phyloP scores from a whole-genome alignment of 2,329 filamentous ascomycete species.

The Colletotrichum tropicicola region DNA sequence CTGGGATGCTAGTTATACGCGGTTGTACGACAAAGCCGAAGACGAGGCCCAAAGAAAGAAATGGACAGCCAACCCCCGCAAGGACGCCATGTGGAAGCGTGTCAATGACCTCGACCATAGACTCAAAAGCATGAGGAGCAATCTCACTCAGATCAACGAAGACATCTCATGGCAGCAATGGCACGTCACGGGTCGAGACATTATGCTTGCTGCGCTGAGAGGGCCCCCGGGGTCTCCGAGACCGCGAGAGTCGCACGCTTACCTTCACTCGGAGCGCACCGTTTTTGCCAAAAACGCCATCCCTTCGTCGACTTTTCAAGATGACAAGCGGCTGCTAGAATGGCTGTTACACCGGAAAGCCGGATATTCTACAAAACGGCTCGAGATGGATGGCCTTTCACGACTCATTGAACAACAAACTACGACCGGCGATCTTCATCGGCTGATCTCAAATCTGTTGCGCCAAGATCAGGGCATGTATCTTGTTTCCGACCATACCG shows the following conservation, averaged over 20 bases:
- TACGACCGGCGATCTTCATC: neutral
- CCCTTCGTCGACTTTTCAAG: slow-evolving; percentile 35
- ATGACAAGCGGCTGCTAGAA: slow-evolving; percentile 43
- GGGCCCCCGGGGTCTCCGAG: neutral
- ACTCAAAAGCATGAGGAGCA: slow-evolving; percentile 23
- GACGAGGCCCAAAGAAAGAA: slow-evolving; percentile 40
- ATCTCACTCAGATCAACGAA: slow-evolving; percentile 20
- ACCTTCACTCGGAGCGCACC: neutral
- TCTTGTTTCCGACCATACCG: neutral
- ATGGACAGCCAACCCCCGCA: slow-evolving; percentile 39
- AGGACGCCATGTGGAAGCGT: slow-evolving; percentile 35
- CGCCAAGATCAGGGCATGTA: neutral
- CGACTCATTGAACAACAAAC: neutral
- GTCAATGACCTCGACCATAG: slow-evolving; percentile 41
- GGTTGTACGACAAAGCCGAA: slow-evolving; percentile 46
- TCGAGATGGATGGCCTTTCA: neutral
- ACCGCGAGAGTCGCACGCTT: neutral
- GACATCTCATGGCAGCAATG: slow-evolving; percentile 36
- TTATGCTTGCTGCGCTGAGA: slow-evolving; percentile 50
- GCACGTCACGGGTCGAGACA: slow-evolving; percentile 52
- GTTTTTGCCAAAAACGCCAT: slow-evolving; percentile 40
- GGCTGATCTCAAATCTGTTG: neutral
- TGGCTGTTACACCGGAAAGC: slow-evolving; percentile 46
- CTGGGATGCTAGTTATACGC: slow-evolving; percentile 52
- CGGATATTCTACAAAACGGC: neutral